Base-by-base conservation (phyloP, 768 basidiomycete species). In the Leccinum pellstonianum region DNA sequence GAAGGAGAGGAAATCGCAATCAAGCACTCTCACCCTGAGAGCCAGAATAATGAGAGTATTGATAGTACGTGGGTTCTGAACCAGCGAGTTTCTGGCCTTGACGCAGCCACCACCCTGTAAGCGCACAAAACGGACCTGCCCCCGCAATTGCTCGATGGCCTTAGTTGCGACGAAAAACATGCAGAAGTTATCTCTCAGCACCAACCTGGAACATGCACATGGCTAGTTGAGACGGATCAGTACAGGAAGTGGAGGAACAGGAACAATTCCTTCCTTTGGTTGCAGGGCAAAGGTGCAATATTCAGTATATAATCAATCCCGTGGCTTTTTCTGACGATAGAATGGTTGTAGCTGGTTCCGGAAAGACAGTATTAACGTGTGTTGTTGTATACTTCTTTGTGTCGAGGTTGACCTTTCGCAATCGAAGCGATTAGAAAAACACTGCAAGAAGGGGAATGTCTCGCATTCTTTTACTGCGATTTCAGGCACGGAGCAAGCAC, bases 381-480 rank as follows among this genome's bases (percentile, higher is more conserved):
- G 57, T 54, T 9, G 5, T 47, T 35, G n/a, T 14, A 15, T 27
- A 0, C 1, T 21, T 4, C n/a, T 37, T 37, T 29, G 10, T 27
- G 25, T 25, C 1, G 27, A 38, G 3, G 21, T 21, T 57, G n/a
- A 57, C 35, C 25, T 10, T 37, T n/a, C 57, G 23, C 37, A 3
- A 55, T 55, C n/a, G 46, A 55, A 5, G 14, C 14, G 4, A 35
- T 55, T 17, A 47, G 3, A 4, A 19, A 17, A 7, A 27, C 53
- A 8, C 29, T 29, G 7, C n/a, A 48, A 47, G 33, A 58, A 4
- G 52, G 25, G 1, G 57, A 59, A 48, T 27, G 4, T 19, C 8
- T 57, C 0, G 66, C 47, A 3, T 67, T 57, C 52, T 67, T 67
- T 55, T 67, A 67, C 29, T 67, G 66, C 31, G 66, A 67, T 31